Conservation (phyloP, 1,284 basidiomycete genomes). For the Trichosporon sp. region DNA sequence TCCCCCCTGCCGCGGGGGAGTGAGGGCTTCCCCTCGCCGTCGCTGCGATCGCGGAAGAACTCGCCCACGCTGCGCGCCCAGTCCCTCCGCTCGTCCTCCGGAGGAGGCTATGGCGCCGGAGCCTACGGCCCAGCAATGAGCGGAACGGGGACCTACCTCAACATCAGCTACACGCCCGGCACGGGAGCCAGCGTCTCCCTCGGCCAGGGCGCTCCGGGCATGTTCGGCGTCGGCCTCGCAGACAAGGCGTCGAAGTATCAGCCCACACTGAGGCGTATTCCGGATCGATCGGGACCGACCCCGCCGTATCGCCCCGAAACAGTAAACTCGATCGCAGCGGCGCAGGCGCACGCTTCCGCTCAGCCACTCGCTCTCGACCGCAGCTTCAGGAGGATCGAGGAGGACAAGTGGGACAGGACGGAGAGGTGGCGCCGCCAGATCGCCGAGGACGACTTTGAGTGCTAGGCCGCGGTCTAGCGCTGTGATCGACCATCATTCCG, state of each 20-base stretch:
- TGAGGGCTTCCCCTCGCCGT: background rate
- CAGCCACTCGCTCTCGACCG: background rate
- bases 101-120: background rate
- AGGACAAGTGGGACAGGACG: background rate
- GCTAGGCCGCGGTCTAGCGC: too few species aligned
- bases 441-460: background rate
- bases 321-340: background rate
- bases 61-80: background rate
- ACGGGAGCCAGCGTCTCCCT: background rate
- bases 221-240: background rate
- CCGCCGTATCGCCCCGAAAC: background rate
- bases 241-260: background rate
- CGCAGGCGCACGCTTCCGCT: background rate
- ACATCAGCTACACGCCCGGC: background rate
- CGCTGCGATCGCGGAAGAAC: background rate
- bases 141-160: background rate
- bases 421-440: background rate
- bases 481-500: too few species aligned
- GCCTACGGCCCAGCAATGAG: background rate
- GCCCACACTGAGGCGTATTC: background rate
- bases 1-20: background rate
- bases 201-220: background rate
- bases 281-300: background rate
- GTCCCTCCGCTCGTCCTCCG: background rate
- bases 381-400: background rate